A percentile compares a stretch with the other conserved stretches of the same genome.
phyloP scores from a whole-genome alignment of 352 stramenopile species.

The Thalassiosira mediterranea region DNA sequence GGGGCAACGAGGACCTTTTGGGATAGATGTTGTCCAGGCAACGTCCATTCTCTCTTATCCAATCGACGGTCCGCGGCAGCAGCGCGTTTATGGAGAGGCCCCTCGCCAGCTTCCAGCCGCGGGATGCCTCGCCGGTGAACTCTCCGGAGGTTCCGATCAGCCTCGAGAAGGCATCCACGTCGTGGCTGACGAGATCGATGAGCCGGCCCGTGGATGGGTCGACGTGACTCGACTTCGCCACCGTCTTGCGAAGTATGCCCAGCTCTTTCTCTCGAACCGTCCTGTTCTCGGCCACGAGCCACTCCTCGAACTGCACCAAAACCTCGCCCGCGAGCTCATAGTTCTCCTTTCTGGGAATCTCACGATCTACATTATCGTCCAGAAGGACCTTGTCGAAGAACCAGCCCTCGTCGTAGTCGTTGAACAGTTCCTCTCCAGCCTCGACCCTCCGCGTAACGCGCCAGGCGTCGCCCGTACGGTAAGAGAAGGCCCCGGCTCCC shows the following conservation, averaged over 20 bases:
- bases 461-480: constrained; percentile 42
- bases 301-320: neutral
- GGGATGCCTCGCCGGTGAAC: too few species aligned
- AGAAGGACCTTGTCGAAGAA: neutral
- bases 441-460: constrained; percentile 9
- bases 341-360: neutral
- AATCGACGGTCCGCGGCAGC: neutral
- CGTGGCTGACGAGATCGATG: neutral
- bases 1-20: constrained; percentile 51
- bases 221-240: neutral
- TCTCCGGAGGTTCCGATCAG: neutral
- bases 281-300: neutral
- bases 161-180: neutral
- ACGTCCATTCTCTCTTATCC: neutral
- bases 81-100: neutral
- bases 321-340: neutral
- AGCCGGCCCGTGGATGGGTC: neutral
- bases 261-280: neutral
- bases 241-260: neutral
- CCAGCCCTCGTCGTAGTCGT: constrained; percentile 48
- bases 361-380: neutral
- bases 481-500: constrained; percentile 49
- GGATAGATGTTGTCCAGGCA: constrained; percentile 73
- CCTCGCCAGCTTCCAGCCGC: neutral
- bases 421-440: constrained; percentile 50